These are phyloP conservation scores for Bruguiera sexangula DNA, from an alignment of 345 rosid genomes.

Conservation along the genomic window DNA sequence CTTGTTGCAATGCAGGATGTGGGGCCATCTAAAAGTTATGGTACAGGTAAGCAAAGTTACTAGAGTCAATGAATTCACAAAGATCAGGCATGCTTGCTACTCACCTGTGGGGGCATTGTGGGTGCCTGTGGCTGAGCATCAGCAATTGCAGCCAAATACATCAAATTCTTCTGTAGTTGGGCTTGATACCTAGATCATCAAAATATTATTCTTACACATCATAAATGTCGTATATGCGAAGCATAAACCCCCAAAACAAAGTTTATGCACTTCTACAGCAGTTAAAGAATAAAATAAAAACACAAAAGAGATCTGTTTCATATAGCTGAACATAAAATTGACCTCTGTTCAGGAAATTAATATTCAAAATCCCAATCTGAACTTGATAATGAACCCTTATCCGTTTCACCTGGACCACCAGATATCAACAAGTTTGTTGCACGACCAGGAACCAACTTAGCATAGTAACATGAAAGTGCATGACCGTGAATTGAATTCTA, in stretches of 20 bases:
- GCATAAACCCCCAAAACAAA: not conserved
- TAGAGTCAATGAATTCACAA: not conserved
- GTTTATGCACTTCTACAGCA: not conserved
- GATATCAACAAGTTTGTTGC: not conserved
- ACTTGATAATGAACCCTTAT: not conserved
- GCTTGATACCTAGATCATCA: conserved; percentile 68
- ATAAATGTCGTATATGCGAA: not conserved
- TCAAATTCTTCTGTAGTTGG: conserved; percentile 80
- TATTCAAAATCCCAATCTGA: not conserved
- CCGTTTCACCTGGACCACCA: not conserved
- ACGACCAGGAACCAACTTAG: not conserved
- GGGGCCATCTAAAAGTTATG: conserved; percentile 57
- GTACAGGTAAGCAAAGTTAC: conserved; percentile 8
- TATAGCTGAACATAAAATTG: not conserved
- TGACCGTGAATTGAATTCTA: no score
- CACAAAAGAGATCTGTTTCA: not conserved
- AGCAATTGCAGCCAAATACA: conserved; percentile 94
- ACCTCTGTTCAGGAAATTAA: not conserved
- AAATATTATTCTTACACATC: conserved; percentile 16
- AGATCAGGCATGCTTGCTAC: conserved; percentile 14
- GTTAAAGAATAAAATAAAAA: not conserved
- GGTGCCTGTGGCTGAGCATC: conserved; percentile 87
- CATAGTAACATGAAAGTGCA: not conserved
- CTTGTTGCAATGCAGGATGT: conserved; percentile 67
- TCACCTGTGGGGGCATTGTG: conserved; percentile 64